Percentiles rank a stretch among this genome's conserved stretches.
Evolutionary conservation across 345 rosid genomes (phyloP).

Genomic region (Arabidopsis arenosa): DNA sequence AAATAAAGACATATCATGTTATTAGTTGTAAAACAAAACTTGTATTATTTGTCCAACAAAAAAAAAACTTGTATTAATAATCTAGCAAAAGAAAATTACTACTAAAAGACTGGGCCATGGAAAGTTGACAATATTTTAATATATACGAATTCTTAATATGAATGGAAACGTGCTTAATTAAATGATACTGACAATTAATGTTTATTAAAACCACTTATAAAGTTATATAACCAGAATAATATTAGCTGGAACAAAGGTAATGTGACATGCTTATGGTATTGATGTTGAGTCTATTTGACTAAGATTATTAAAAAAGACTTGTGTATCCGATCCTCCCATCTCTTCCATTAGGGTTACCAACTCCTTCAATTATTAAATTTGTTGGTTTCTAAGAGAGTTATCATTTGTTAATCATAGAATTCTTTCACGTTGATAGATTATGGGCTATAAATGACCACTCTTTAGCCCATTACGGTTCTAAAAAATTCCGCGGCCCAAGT

Average conservation of each 20-base stretch:
- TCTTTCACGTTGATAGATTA: too few species aligned
- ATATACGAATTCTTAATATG: neutral
- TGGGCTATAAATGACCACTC: neutral
- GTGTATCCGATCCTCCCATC: neutral
- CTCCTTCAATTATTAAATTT: neutral
- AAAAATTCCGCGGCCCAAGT: neutral
- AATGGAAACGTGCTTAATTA: constrained; percentile 24
- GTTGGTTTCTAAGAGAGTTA: too few species aligned
- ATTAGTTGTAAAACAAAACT: neutral
- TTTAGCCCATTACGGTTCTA: neutral
- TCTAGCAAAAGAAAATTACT: neutral
- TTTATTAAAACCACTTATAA: neutral
- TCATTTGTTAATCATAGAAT: too few species aligned
- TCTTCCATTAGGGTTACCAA: neutral
- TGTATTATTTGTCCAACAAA: neutral
- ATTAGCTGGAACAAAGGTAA: constrained; percentile 11
- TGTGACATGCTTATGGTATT: constrained; percentile 1
- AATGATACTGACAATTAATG: constrained; percentile 22
- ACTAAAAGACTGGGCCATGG: neutral
- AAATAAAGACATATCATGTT: neutral
- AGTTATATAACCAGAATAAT: neutral
- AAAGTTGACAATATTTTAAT: neutral
- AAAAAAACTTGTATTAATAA: neutral
- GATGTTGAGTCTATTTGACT: constrained; percentile 7
- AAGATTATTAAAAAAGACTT: neutral